A percentile compares a stretch with the other conserved stretches of the same genome.
phyloP scores from a whole-genome alignment of 2,329 filamentous ascomycete genomes.

The Dichotomopilus funicola region DNA sequence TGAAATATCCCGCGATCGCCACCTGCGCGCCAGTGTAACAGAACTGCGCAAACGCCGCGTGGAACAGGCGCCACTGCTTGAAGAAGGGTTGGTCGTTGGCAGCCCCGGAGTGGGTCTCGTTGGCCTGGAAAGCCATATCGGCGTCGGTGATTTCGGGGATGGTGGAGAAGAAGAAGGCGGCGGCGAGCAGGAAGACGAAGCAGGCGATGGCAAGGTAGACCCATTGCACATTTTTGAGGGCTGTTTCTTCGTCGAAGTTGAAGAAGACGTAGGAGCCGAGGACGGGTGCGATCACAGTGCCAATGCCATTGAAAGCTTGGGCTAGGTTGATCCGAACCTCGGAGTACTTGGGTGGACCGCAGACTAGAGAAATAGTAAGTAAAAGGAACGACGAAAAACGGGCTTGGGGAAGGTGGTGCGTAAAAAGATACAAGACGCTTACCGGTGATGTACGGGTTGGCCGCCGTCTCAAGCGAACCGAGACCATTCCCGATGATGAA shows the following conservation, averaged over 20 bases:
- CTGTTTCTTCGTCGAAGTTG: conserved; percentile 48
- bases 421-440: conserved; percentile 2
- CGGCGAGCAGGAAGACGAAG: conserved; percentile 62
- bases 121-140: conserved; percentile 58
- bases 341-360: conserved; percentile 60
- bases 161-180: conserved; percentile 58
- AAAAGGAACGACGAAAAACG: too few species aligned
- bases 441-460: conserved; percentile 66
- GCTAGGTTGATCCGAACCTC: conserved; percentile 70
- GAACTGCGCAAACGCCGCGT: conserved; percentile 70
- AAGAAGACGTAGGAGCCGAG: conserved; percentile 71
- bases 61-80: conserved; percentile 70
- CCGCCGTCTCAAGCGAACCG: conserved; percentile 68
- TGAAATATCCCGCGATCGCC: conserved; percentile 61
- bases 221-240: conserved; percentile 65
- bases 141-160: conserved; percentile 68
- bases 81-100: conserved; percentile 55
- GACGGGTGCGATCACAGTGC: conserved; percentile 65
- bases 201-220: conserved; percentile 67
- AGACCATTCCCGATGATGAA: conserved; percentile 71
- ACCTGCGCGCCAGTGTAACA: conserved; percentile 71
- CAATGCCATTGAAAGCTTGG: conserved; percentile 71
- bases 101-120: conserved; percentile 42
- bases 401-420: background rate
- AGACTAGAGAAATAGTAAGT: conserved; percentile 25